Evolutionary conservation across 2,329 filamentous ascomycete genomes (phyloP), one percentile per base, ranked within the genome.

Genomic region (Eutypa lata): DNA sequence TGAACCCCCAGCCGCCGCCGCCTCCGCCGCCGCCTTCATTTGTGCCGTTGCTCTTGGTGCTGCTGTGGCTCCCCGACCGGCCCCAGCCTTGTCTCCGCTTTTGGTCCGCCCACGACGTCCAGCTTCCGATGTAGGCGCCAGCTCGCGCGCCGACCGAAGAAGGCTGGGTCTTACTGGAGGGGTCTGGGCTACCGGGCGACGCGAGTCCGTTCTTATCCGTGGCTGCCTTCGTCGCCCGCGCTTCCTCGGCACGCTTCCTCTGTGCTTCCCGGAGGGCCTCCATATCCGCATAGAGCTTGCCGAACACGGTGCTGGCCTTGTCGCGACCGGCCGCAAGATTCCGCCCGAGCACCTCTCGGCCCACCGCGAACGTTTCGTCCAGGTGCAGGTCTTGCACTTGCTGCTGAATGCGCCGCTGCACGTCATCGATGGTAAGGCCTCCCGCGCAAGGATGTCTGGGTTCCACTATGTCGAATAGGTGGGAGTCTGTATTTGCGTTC

Each of bases 341-440:
- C 55, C 92, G 87, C n/a, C 90, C 91, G 2, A 97, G 78, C 0
- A 87, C 89, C 69, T 97, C 94, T 51, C 86, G 83, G 8, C 91
- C 89, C 55, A 90, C 87, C 1, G 89, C 87, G 53, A 97, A 85
- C 8, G 90, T 84, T 68, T 97, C 94, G 68, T 99, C 94, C 2
- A 97, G 80, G 68, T 97, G 92, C 47, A 97, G 80, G 56, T 97
- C 93, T 60, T 93, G 89, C 48, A 99, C 90, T 72, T 97, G 94
- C 69, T 95, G 89, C 35, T 91, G 86, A 33, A 99, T 81, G 22
- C 94, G 83, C 48, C 94, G 83, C 68, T 97, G 93, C 13, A 99
- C 88, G 68, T 99, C 94, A 61, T 97, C 94, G 57, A 99, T 91
- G 1, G 88, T 92, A 19, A 99, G 79, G 0, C 91, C 93, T 24